These are phyloP conservation scores for Cantharellus cinnabarinus DNA, from an alignment of 768 basidiomycete species.

Conservation along the genomic window DNA sequence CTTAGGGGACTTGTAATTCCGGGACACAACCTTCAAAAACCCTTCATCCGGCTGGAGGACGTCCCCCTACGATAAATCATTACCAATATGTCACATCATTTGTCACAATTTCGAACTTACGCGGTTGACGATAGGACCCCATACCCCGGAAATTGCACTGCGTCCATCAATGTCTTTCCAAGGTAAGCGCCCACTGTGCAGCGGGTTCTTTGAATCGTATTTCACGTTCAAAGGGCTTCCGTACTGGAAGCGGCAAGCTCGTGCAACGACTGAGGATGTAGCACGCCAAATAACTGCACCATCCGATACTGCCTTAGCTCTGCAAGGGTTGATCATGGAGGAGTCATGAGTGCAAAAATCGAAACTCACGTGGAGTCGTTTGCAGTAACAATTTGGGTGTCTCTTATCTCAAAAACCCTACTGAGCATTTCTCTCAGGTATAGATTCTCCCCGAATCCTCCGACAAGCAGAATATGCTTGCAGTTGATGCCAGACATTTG, in stretches of 20 bases:
- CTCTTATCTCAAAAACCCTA: background rate
- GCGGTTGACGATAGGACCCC: background rate
- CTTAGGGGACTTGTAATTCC: no score
- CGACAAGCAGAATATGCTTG: background rate
- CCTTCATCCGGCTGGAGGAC: background rate
- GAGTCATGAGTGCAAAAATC: background rate
- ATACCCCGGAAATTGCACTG: background rate
- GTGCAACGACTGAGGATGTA: slow-evolving; percentile 50
- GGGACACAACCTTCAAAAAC: background rate
- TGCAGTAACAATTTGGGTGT: background rate
- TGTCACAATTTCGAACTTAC: background rate
- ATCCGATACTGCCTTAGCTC: slow-evolving; percentile 29
- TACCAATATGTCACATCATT: background rate
- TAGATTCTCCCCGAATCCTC: no score
- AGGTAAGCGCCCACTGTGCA: background rate
- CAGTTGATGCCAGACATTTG: background rate
- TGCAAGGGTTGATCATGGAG: slow-evolving; percentile 13
- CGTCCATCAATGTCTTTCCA: background rate
- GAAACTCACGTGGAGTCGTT: background rate
- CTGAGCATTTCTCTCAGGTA: background rate
- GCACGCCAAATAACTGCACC: slow-evolving; percentile 60
- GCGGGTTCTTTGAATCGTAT: background rate
- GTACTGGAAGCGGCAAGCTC: slow-evolving; percentile 32
- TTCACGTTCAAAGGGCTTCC: slow-evolving; percentile 16
- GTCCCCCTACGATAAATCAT: background rate